Evolutionary conservation across 345 rosid species (phyloP), one percentile per base, ranked within the genome.

Genomic region (Syzygium aqueum): DNA sequence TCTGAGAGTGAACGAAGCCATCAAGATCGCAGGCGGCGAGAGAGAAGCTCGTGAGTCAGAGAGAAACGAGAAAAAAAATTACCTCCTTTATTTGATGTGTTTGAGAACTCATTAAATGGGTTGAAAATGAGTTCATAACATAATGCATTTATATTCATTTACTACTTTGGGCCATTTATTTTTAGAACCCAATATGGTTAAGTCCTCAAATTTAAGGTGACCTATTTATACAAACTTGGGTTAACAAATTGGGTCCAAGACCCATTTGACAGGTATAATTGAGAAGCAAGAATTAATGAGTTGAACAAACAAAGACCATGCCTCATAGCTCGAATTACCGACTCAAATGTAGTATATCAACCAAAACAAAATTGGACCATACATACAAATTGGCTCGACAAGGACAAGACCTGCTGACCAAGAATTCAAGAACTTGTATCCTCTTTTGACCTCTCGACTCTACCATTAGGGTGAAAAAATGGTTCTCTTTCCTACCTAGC

Each of bases 361-460:
- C 21, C 73, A 13, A n/a, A 88, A 85, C 94, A 93, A 93, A 93
- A 92, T 92, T 90, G 92, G 85, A 84, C 57, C 67, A 89, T 86
- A 85, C 85, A 85, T 90, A 78, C 88, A 88, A 12, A 85, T 51
- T 53, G 77, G 63, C 77, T 28, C 77, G 22, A 63, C 50, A 61
- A 61, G 43, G 49, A 23, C 80, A 85, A 85, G 43, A 30, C 78
- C 56, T 51, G 80, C 25, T 73, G 49, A 73, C 11, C 46, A 40
- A 21, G 46, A 33, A 73, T 33, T 73, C 80, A 73, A 86, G 49
- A 87, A 88, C 67, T 43, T 19, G 28, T 54, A 84, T 28, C 85
- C 59, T 84, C 53, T 22, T 84, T 53, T 84, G 57, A 84, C 27
- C 46, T 51, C 43, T 51, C 16, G 25, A 54, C 43, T 84, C 43